Percentiles rank a stretch among this genome's conserved stretches.
These are phyloP conservation scores for Penicillium paneum DNA, from an alignment of 2,329 filamentous ascomycete species.

Conservation along the genomic window DNA sequence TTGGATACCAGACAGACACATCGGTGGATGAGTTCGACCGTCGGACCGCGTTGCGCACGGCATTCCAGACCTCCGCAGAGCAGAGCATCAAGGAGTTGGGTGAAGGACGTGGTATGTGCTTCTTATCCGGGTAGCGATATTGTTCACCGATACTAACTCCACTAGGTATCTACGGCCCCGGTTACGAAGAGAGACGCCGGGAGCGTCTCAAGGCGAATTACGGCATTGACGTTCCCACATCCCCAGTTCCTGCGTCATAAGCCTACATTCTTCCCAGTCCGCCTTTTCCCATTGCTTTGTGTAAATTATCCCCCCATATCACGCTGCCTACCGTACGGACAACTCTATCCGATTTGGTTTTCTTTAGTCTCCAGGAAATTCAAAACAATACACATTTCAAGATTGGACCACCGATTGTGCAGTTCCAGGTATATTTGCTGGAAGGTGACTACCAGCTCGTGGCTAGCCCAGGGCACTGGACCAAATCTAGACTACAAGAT, in stretches of 20 bases:
- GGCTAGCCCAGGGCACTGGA: too few relatives aligned
- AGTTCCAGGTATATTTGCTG: not conserved
- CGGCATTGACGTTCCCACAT: constrained; percentile 75
- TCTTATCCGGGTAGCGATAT: not conserved
- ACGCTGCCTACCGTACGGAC: constrained; percentile 24
- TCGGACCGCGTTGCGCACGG: constrained; percentile 71
- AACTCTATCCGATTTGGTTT: constrained; percentile 18
- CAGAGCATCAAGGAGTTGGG: constrained; percentile 79
- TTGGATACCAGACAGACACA: constrained; percentile 54
- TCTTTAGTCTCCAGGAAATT: constrained; percentile 15
- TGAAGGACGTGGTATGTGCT: constrained; percentile 74
- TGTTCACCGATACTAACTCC: constrained; percentile 15
- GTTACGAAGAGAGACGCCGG: constrained; percentile 79
- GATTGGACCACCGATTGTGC: not conserved
- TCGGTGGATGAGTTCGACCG: constrained; percentile 70
- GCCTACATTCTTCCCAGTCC: constrained; percentile 20
- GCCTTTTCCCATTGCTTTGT: constrained; percentile 25
- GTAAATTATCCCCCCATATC: constrained; percentile 30
- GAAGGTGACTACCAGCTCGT: not conserved
- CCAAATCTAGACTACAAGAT: not conserved
- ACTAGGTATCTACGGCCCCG: constrained; percentile 72
- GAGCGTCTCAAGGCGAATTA: constrained; percentile 82
- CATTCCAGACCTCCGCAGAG: constrained; percentile 69
- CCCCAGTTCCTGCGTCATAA: constrained; percentile 46
- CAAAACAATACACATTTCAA: constrained; percentile 9